Evolutionary conservation across 108 stramenopile species (phyloP).

Genomic region (Nitzschia palea): DNA sequence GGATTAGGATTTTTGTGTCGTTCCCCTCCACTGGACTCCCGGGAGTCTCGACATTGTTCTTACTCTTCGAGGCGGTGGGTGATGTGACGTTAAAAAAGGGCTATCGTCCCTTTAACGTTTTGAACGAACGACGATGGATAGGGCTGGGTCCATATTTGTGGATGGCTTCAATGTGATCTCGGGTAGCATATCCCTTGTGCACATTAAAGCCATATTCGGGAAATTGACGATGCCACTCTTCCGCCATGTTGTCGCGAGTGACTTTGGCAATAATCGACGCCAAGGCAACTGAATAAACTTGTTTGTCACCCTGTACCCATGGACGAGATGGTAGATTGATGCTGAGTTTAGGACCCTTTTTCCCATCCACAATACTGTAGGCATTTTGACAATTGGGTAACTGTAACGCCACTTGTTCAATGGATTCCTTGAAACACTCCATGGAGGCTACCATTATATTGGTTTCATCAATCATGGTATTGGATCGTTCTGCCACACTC

Average conservation of each 20-base stretch:
- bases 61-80: no score
- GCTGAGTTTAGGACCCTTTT: conserved; percentile 57
- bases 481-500: conserved; percentile 40
- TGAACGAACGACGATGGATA: conserved; percentile 63
- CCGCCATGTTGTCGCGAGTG: conserved; percentile 44
- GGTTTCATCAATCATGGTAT: conserved; percentile 56
- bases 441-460: conserved; percentile 54
- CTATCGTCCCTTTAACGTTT: conserved; percentile 57
- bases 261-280: conserved; percentile 75
- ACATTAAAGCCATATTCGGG: conserved; percentile 65
- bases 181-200: conserved; percentile 57
- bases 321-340: conserved; percentile 60
- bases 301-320: conserved; percentile 62
- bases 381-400: background rate
- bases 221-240: conserved; percentile 43
- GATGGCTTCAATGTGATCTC: conserved; percentile 57
- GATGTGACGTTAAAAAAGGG: no score
- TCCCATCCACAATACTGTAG: conserved; percentile 79
- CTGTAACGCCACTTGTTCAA: conserved; percentile 52
- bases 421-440: conserved; percentile 67
- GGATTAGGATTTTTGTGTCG: no score
- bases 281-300: conserved; percentile 70
- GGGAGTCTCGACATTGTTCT: no score
- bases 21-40: no score
- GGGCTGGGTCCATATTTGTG: conserved; percentile 59